A percentile compares a stretch with the other conserved stretches of the same genome.
Conservation (phyloP, 2,329 filamentous ascomycete genomes). For the Fusarium zealandicum region DNA sequence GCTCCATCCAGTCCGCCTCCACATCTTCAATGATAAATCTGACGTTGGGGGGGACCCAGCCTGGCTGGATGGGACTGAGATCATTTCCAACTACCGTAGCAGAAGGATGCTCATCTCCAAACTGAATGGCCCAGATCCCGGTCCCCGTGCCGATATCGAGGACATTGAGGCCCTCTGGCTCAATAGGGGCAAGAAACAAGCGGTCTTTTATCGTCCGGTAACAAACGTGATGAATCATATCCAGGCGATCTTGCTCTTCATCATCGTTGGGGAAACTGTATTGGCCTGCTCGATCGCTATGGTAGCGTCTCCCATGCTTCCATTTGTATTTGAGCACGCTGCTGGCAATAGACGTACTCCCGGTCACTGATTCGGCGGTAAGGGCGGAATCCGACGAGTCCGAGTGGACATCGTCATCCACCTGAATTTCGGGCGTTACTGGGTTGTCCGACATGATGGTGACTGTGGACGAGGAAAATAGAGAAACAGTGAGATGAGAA, state of each 20-base stretch:
- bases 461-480: too few relatives aligned
- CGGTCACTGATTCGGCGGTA: neutral
- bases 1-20: conserved; percentile 60
- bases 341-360: conserved; percentile 11
- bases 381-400: neutral
- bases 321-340: conserved; percentile 23
- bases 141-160: conserved; percentile 35
- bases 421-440: conserved; percentile 21
- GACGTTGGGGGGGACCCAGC: conserved; percentile 63
- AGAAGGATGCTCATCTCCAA: conserved; percentile 38
- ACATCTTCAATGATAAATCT: conserved; percentile 66
- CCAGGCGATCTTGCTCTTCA: conserved; percentile 49
- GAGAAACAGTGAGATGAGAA: too few relatives aligned
- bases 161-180: conserved; percentile 48
- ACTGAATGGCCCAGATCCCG: conserved; percentile 11
- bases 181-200: conserved; percentile 48
- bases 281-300: conserved; percentile 47
- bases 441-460: too few relatives aligned
- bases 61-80: conserved; percentile 53
- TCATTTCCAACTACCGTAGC: conserved; percentile 51
- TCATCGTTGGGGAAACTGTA: conserved; percentile 51
- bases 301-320: conserved; percentile 53
- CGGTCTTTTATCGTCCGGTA: conserved; percentile 44
- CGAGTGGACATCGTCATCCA: conserved; percentile 11
- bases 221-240: conserved; percentile 49